Base-by-base conservation (phyloP, 192 early-diverging fungal species). In the Gonapodya prolifera region DNA sequence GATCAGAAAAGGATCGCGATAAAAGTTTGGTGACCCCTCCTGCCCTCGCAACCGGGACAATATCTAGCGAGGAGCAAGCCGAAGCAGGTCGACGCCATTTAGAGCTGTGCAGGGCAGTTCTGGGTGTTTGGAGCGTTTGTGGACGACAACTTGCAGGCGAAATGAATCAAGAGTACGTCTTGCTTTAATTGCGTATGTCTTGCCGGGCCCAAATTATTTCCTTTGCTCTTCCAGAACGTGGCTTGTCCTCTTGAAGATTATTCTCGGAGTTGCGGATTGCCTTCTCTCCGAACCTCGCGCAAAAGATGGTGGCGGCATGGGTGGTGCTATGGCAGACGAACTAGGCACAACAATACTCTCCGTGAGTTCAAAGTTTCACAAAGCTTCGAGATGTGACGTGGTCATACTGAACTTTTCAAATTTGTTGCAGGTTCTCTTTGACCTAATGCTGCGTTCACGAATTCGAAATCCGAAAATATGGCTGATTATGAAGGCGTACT, bases 361-460 rank as follows among this genome's bases (percentile, higher is more conserved):
- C 35, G 70, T 35, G 76, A 17, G 30, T n/a, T 28, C 35, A 23
- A 70, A 61, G 28, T 36, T 61, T 35, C 77, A 35, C 70, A 83
- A 34, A 17, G 33, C 34, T 18, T 69, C 8, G n/a, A 34, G 1
- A 32, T 79, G 32, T 28, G 17, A 0, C 36, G 1, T 16, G 33
- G 45, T 23, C 8, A 61, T 61, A 8, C 8, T 61, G 45, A 61
- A 8, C 23, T 23, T 8, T 61, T 61, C 23, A 23, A 61, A 23
- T 1, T 79, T 18, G 69, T 82, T 18, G 75, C 77, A 90, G 89
- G 85, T 87, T 2, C 80, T 93, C 34, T 85, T 92, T 80, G 93
- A 96, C 76, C 79, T 93, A 74, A 94, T 93, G 93, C 82, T 95
- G 61, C 79, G 92, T 29, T 92, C 92, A 61, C 84, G 84, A 34